Evolutionary conservation across 2,329 filamentous ascomycete species (phyloP).

Genomic region (Fusarium lateritium): DNA sequence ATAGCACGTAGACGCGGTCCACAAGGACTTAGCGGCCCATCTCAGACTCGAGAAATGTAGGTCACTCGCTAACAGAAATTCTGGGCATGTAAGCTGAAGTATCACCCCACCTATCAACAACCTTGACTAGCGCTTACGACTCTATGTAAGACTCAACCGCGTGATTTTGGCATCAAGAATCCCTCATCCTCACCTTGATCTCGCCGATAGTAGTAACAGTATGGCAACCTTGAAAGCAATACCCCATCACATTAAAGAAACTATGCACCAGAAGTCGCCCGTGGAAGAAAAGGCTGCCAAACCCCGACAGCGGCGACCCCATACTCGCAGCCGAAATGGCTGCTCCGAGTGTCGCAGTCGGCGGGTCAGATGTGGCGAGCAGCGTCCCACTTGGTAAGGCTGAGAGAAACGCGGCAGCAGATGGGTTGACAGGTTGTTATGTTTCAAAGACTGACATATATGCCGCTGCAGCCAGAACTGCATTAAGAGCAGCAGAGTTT

Average conservation of each 20-base stretch:
- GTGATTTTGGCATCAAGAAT: background rate
- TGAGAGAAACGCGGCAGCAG: background rate
- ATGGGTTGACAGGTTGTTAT: background rate
- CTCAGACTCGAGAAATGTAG: too few species aligned
- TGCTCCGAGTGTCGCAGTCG: constrained; percentile 26
- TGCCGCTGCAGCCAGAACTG: constrained; percentile 15
- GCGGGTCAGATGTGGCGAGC: constrained; percentile 25
- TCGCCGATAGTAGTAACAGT: too few species aligned
- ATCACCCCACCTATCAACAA: background rate
- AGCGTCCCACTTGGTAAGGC: constrained; percentile 24
- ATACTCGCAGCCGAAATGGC: constrained; percentile 22
- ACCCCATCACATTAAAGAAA: background rate
- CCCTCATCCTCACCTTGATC: background rate
- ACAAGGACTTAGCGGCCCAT: too few species aligned
- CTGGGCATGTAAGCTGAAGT: background rate
- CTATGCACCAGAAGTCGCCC: background rate
- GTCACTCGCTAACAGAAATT: background rate
- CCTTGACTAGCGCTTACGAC: constrained; percentile 21
- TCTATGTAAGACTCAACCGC: background rate
- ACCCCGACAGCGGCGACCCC: constrained; percentile 14
- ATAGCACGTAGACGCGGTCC: too few species aligned
- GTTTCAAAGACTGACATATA: background rate
- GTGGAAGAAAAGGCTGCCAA: background rate
- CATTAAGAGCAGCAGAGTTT: background rate
- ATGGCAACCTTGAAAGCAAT: background rate